These are phyloP conservation scores for Pleurotus eryngii DNA, from an alignment of 768 basidiomycete genomes.

Conservation along the genomic window DNA sequence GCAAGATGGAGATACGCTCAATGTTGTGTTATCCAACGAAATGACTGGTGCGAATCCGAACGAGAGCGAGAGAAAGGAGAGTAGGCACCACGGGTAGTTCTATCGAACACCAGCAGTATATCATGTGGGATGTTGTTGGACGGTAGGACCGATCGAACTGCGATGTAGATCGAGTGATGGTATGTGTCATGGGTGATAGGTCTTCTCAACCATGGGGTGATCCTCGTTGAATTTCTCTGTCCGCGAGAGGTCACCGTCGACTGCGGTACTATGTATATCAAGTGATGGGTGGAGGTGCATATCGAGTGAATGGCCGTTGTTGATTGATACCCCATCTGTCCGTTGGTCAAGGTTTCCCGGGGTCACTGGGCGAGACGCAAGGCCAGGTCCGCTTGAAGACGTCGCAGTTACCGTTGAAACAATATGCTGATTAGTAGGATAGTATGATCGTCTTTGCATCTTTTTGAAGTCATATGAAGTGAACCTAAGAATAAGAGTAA, in stretches of 20 bases:
- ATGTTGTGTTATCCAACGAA: constrained; percentile 3
- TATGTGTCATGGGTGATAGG: neutral
- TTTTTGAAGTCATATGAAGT: constrained; percentile 89
- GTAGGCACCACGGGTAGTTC: too few relatives aligned
- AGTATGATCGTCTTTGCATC: constrained; percentile 89
- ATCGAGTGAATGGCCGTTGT: constrained; percentile 11
- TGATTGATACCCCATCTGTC: constrained; percentile 40
- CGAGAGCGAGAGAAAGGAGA: neutral
- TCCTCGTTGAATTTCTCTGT: constrained; percentile 6
- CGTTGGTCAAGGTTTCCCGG: constrained; percentile 50
- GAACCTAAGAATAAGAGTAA: constrained; percentile 51
- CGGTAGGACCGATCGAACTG: neutral
- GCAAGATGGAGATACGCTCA: constrained; percentile 6
- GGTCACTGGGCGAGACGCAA: constrained; percentile 72
- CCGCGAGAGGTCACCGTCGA: neutral
- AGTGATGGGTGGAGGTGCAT: constrained; percentile 3
- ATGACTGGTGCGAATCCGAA: neutral
- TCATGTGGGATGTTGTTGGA: neutral
- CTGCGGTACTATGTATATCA: neutral
- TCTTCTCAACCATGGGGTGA: constrained; percentile 5
- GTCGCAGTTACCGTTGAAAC: constrained; percentile 73
- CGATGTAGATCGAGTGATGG: neutral
- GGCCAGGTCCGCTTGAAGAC: constrained; percentile 53
- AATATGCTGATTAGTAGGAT: constrained; percentile 77
- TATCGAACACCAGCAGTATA: neutral